Evolutionary conservation across 148 eudicot species (phyloP).

Genomic region (Cornus florida): DNA sequence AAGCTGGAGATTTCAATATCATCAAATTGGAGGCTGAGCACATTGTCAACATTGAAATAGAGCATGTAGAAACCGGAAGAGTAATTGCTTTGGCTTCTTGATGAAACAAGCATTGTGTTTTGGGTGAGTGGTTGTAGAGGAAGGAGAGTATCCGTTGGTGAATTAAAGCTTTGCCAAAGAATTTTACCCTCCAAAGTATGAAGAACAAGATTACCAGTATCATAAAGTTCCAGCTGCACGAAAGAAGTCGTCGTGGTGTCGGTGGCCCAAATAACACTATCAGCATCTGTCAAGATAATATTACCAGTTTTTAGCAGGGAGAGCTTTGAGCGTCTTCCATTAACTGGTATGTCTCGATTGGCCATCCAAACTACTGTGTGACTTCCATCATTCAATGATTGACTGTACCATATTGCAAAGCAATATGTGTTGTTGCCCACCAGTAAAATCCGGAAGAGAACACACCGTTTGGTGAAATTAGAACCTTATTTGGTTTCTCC

Average conservation of each 20-base stretch:
- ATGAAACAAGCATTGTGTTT: constrained; percentile 17
- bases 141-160: constrained; percentile 35
- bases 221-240: not conserved
- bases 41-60: constrained; percentile 19
- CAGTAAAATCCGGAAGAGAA: constrained; percentile 45
- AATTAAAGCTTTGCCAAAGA: constrained; percentile 9
- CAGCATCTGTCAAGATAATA: constrained; percentile 32
- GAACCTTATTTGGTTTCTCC: too few species aligned
- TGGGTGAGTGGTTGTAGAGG: constrained; percentile 29
- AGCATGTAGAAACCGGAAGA: constrained; percentile 28
- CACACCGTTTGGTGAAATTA: too few species aligned
- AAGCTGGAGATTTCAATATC: constrained; percentile 20
- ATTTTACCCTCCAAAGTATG: not conserved
- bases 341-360: constrained; percentile 37
- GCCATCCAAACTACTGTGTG: constrained; percentile 41
- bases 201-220: too few species aligned
- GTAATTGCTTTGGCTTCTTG: constrained; percentile 11
- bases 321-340: constrained; percentile 32
- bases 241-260: not conserved
- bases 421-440: constrained; percentile 28
- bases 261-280: constrained; percentile 33
- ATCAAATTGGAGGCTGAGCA: constrained; percentile 10
- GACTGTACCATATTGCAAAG: constrained; percentile 41
- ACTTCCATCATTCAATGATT: constrained; percentile 7
- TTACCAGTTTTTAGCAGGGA: constrained; percentile 29